phyloP scores from a whole-genome alignment of 257 asterid species.

The Solanum chaucha region DNA sequence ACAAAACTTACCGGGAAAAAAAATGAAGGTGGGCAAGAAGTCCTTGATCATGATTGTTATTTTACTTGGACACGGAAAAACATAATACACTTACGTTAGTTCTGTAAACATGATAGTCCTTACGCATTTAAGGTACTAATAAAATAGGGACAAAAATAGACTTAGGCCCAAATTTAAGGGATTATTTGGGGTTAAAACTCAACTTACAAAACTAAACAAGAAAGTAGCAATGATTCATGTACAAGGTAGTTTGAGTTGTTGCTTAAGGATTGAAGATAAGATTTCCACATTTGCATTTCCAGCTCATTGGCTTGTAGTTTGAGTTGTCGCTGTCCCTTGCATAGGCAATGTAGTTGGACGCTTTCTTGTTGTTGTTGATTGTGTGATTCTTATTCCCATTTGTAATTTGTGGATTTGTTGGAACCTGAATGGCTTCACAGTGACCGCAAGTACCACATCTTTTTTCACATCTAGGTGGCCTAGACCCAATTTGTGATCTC shows the following conservation, averaged over 20 bases:
- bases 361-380: not conserved
- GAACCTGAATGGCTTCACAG: slow-evolving; percentile 88
- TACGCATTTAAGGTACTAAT: not conserved
- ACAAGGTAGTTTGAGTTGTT: not conserved
- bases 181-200: not conserved
- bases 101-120: not conserved
- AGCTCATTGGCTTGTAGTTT: slow-evolving; percentile 91
- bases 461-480: slow-evolving; percentile 76
- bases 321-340: slow-evolving; percentile 21
- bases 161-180: not conserved
- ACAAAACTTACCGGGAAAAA: not conserved
- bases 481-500: slow-evolving; percentile 53
- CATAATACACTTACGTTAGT: not conserved
- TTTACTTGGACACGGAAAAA: not conserved
- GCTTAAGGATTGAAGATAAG: slow-evolving; percentile 65
- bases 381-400: slow-evolving; percentile 8
- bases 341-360: not conserved
- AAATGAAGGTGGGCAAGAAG: not conserved
- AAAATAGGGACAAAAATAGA: not conserved
- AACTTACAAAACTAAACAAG: not conserved
- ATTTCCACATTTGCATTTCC: slow-evolving; percentile 93
- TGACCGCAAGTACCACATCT: slow-evolving; percentile 49
- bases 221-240: slow-evolving; percentile 2
- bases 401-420: slow-evolving; percentile 43
- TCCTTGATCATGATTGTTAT: not conserved